phyloP scores from a whole-genome alignment of 1,139 yeast species.

The Candida anutae region DNA sequence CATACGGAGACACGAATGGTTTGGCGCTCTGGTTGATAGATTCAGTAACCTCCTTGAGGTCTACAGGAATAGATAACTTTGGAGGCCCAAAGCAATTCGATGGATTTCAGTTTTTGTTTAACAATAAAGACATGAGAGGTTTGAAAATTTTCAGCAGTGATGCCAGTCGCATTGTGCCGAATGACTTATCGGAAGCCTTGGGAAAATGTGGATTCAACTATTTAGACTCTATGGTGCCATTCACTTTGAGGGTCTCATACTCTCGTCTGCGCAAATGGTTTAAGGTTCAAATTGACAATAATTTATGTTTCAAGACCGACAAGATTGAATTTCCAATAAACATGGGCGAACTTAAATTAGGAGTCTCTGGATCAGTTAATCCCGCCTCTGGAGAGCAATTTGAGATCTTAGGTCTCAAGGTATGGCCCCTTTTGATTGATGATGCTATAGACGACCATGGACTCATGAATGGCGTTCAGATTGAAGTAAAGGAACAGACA shows the following conservation, averaged over 20 bases:
- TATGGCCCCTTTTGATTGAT: slow-evolving; percentile 44
- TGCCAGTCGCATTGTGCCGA: slow-evolving; percentile 24
- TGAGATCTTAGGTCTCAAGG: slow-evolving; percentile 50
- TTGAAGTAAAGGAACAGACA: slow-evolving; percentile 14
- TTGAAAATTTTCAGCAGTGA: slow-evolving; percentile 54
- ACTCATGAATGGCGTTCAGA: slow-evolving; percentile 31
- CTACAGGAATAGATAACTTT: slow-evolving; percentile 19
- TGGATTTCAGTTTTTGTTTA: slow-evolving; percentile 54
- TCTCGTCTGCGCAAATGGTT: slow-evolving; percentile 34
- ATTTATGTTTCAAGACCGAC: slow-evolving; percentile 60
- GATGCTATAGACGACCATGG: slow-evolving; percentile 57
- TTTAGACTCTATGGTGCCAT: slow-evolving; percentile 63
- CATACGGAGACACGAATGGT: slow-evolving; percentile 33
- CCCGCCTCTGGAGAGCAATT: slow-evolving; percentile 43
- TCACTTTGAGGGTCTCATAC: slow-evolving; percentile 58
- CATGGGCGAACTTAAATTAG: slow-evolving; percentile 33
- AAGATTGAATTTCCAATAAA: slow-evolving; percentile 31
- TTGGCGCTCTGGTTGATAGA: slow-evolving; percentile 44
- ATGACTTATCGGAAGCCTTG: slow-evolving; percentile 23
- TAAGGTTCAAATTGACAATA: slow-evolving; percentile 63
- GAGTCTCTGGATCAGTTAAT: slow-evolving; percentile 41
- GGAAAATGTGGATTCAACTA: slow-evolving; percentile 54
- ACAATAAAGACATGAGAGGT: slow-evolving; percentile 41
- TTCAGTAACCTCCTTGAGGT: slow-evolving; percentile 14
- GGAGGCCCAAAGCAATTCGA: slow-evolving; percentile 50